Evolutionary conservation across 1,139 yeast species (phyloP).

Genomic region (Candida albicans): DNA sequence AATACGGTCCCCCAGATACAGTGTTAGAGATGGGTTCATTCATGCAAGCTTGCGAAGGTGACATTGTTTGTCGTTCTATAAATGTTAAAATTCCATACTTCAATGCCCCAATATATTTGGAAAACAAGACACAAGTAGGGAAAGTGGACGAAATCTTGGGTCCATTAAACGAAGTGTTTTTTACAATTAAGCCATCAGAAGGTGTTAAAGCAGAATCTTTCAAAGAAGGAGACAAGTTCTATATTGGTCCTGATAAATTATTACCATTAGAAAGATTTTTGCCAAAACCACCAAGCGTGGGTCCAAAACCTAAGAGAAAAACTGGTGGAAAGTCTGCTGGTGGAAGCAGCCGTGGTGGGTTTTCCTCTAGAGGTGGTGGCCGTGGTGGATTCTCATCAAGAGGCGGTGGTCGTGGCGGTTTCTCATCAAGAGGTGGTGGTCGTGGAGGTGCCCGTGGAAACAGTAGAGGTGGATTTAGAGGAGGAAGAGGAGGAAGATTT

Average conservation of each 20-base stretch:
- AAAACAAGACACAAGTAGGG: conserved; percentile 93
- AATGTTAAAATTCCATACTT: conserved; percentile 95
- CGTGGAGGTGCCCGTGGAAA: conserved; percentile 7
- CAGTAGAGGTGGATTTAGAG: conserved; percentile 7
- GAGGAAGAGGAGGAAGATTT: conserved; percentile 19
- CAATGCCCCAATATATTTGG: conserved; percentile 97
- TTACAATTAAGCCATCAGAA: conserved; percentile 93
- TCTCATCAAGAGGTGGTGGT: conserved; percentile 24
- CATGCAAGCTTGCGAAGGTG: conserved; percentile 93
- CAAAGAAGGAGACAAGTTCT: conserved; percentile 94
- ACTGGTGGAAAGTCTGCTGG: conserved; percentile 40
- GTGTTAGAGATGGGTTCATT: conserved; percentile 95
- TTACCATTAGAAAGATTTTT: conserved; percentile 93
- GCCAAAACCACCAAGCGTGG: conserved; percentile 82
- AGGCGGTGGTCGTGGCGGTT: conserved; percentile 46
- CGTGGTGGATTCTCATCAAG: conserved; percentile 38
- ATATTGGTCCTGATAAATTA: conserved; percentile 91
- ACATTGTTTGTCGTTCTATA: conserved; percentile 92
- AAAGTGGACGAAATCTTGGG: conserved; percentile 98
- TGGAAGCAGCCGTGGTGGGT: conserved; percentile 33
- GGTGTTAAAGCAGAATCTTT: conserved; percentile 94
- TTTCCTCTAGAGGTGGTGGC: conserved; percentile 39
- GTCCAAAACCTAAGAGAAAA: conserved; percentile 78
- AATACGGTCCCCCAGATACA: conserved; percentile 82
- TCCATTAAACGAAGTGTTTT: conserved; percentile 93